Conservation (phyloP, 202 grass and related monocot genomes). For the Setaria viridis region DNA sequence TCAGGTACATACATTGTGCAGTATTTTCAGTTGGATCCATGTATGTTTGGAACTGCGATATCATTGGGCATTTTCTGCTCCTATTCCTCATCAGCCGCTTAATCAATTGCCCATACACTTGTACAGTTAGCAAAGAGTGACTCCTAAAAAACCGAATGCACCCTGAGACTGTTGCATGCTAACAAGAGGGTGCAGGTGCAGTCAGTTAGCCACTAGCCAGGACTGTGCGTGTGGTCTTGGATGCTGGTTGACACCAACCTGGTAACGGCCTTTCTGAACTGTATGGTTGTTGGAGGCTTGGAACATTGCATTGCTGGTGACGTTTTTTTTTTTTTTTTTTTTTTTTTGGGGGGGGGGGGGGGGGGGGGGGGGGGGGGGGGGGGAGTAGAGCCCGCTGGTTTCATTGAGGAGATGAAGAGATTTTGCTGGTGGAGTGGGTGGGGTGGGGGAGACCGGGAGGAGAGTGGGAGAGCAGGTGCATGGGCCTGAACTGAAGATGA, state of each 20-base stretch:
- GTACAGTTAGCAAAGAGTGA: background rate
- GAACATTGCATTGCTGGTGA: constrained; percentile 33
- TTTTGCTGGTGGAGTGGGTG: constrained; percentile 54
- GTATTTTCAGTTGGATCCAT: background rate
- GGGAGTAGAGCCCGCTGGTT: constrained; percentile 30
- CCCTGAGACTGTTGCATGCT: constrained; percentile 41
- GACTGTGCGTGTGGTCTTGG: background rate
- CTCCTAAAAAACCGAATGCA: constrained; percentile 23
- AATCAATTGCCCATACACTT: background rate
- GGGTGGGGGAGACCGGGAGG: constrained; percentile 8
- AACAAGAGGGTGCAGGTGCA: constrained; percentile 11
- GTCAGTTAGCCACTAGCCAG: background rate
- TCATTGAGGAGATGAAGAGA: constrained; percentile 41
- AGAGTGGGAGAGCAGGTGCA: background rate
- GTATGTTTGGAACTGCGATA: background rate
- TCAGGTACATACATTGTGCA: background rate
- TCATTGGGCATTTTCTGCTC: background rate
- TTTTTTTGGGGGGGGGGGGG: too few relatives aligned
- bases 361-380: too few relatives aligned
- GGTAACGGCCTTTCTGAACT: constrained; percentile 38
- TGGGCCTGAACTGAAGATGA: constrained; percentile 30
- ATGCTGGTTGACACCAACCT: constrained; percentile 55
- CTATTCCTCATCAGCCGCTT: background rate
- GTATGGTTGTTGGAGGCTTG: constrained; percentile 41
- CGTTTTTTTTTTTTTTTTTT: background rate